A percentile compares a stretch with the other conserved stretches of the same genome.
Evolutionary conservation across 768 basidiomycete species (phyloP).

Genomic region (Daedaleopsis nitida): DNA sequence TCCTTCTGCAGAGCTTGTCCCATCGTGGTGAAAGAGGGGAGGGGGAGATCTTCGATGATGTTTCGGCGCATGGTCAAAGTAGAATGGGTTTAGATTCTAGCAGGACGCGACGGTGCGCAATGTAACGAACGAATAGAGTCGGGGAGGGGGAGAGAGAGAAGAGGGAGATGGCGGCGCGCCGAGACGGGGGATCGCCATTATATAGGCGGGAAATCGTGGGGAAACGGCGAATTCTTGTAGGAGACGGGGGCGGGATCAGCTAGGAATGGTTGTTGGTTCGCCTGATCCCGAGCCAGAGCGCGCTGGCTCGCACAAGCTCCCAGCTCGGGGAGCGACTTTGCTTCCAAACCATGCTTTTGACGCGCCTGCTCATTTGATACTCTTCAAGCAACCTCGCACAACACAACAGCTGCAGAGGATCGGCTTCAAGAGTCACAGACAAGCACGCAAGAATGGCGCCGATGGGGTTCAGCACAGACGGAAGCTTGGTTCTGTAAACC

Average conservation of each 20-base stretch:
- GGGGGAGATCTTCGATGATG: slow-evolving; percentile 7
- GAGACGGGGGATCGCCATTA: neutral
- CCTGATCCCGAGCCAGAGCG: neutral
- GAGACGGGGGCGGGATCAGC: neutral
- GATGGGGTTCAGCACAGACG: no score
- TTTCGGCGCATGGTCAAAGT: slow-evolving; percentile 3
- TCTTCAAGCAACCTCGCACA: neutral
- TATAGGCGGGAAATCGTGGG: neutral
- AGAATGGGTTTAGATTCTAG: neutral
- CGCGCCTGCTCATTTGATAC: neutral
- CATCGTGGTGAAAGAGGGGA: slow-evolving; percentile 17
- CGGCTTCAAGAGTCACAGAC: no score
- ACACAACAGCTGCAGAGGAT: neutral
- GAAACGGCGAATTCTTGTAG: neutral
- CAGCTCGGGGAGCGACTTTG: neutral
- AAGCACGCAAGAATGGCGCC: no score
- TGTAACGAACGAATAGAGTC: neutral
- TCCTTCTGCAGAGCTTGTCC: slow-evolving; percentile 3
- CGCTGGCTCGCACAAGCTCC: neutral
- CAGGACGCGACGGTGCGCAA: neutral
- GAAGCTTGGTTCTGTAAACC: no score
- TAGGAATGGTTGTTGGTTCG: neutral
- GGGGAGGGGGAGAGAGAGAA: neutral
- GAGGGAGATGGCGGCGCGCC: neutral
- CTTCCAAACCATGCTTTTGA: neutral